Conservation (phyloP, 208 protist genomes). For the Crithidia acanthocephali region DNA sequence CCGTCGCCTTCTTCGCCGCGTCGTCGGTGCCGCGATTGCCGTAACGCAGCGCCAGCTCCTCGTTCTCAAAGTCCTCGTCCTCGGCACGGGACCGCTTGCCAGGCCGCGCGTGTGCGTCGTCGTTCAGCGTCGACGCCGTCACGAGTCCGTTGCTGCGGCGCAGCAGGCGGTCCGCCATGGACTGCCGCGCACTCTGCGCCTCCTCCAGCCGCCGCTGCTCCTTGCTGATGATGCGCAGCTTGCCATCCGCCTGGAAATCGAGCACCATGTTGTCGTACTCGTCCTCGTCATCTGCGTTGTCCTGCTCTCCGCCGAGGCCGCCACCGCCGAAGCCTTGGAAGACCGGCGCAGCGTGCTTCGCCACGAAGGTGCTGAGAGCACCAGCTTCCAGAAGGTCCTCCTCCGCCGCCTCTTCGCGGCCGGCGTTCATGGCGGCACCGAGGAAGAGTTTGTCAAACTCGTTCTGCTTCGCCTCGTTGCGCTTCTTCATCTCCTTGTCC, state of each 20-base stretch:
- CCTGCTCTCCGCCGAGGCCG: constrained; percentile 12
- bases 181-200: constrained; percentile 51
- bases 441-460: constrained; percentile 88
- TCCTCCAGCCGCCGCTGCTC: constrained; percentile 70
- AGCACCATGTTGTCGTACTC: constrained; percentile 82
- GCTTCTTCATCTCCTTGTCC: constrained; percentile 64
- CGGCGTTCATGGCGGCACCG: constrained; percentile 57
- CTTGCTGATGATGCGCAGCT: constrained; percentile 80
- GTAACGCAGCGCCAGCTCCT: constrained; percentile 79
- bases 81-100: constrained; percentile 72
- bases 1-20: constrained; percentile 39
- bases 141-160: constrained; percentile 48
- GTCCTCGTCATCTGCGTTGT: constrained; percentile 45
- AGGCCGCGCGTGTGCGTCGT: constrained; percentile 37
- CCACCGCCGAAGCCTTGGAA: constrained; percentile 34
- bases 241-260: constrained; percentile 76
- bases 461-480: constrained; percentile 56
- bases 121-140: constrained; percentile 61
- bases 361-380: constrained; percentile 79
- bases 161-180: constrained; percentile 75
- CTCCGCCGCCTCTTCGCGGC: constrained; percentile 53
- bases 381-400: constrained; percentile 80
- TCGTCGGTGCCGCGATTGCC: constrained; percentile 60
- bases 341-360: constrained; percentile 44
- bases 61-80: constrained; percentile 86